Base-by-base conservation (phyloP, 768 basidiomycete species). In the Pholiota molesta region DNA sequence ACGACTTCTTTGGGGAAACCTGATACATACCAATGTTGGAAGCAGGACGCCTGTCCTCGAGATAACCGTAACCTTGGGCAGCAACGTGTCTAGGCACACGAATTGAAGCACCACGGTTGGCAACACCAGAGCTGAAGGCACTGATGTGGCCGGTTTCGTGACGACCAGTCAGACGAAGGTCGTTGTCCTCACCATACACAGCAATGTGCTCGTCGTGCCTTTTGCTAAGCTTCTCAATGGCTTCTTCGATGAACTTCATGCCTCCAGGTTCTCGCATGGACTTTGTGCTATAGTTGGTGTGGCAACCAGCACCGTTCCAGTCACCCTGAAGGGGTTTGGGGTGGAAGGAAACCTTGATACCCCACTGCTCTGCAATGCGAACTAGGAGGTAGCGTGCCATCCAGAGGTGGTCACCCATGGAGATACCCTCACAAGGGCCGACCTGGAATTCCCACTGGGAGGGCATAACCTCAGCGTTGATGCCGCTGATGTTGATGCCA, bases 401-500 rank as follows among this genome's bases (percentile, higher is more conserved):
- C 95, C 95, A 97, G 69, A 99, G 89, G 79, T 99, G 97, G 77
- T 99, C 97, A 68, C 97, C 97, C 95, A 99, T 97, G 62, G 90
- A 83, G 76, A 99, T 98, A 58, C 97, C 97, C 75, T 93, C 91
- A 71, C 97, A 99, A 31, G 97, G 97, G 57, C 97, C 97, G 68
- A 99, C 95, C 78, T 99, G 97, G 91, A 97, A 99, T 81, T 99
- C 97, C 97, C 97, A 99, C 77, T 99, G 97, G 59, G 96, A 89
- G 16, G 97, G 97, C 97, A 99, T 99, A 64, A 99, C 97, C 79
- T 99, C 97, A 63, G 97, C 97, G 76, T 99, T 99, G 81, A 99
- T 98, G 73, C 97, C 97, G 67, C 93, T 95, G 80, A 99, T 99
- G 82, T 95, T 95, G 79, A 99, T 85, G 68, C 95, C 96, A 59